phyloP scores from a whole-genome alignment of 345 rosid species.

The Populus simonii region DNA sequence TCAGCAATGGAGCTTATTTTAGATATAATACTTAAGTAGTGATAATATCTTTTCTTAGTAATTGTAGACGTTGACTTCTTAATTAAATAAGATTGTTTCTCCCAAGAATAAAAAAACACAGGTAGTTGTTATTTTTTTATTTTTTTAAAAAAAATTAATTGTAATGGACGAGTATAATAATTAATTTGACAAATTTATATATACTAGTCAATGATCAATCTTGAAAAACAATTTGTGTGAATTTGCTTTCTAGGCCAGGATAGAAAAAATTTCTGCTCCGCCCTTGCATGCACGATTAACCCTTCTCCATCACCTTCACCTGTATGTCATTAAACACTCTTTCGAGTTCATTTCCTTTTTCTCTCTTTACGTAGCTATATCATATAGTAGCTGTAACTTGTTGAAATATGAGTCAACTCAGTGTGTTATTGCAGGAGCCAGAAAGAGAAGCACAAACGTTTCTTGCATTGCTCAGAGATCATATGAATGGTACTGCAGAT shows the following conservation, averaged over 20 bases:
- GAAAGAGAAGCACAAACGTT: constrained; percentile 39
- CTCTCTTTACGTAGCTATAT: neutral
- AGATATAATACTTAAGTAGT: accelerated
- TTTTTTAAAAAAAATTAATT: too few species aligned
- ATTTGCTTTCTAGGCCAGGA: accelerated
- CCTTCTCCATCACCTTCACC: neutral
- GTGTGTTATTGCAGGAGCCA: constrained; percentile 43
- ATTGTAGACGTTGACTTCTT: too few species aligned
- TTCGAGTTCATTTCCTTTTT: neutral
- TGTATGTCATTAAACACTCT: neutral
- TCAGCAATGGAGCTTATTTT: accelerated
- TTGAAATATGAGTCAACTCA: constrained; percentile 49
- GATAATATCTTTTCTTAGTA: too few species aligned
- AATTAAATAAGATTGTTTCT: too few species aligned
- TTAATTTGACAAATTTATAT: too few species aligned
- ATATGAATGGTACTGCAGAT: constrained; percentile 47
- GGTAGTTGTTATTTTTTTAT: accelerated
- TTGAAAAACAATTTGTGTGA: too few species aligned
- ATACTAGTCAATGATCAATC: too few species aligned
- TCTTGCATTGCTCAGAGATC: constrained; percentile 47
- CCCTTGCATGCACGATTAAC: constrained; percentile 13
- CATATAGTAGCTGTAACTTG: neutral
- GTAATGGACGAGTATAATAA: too few species aligned
- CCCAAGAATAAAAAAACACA: too few species aligned
- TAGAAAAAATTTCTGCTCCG: too few species aligned